phyloP scores from a whole-genome alignment of 192 early-diverging fungal genomes.

The Rhizophagus clarus region DNA sequence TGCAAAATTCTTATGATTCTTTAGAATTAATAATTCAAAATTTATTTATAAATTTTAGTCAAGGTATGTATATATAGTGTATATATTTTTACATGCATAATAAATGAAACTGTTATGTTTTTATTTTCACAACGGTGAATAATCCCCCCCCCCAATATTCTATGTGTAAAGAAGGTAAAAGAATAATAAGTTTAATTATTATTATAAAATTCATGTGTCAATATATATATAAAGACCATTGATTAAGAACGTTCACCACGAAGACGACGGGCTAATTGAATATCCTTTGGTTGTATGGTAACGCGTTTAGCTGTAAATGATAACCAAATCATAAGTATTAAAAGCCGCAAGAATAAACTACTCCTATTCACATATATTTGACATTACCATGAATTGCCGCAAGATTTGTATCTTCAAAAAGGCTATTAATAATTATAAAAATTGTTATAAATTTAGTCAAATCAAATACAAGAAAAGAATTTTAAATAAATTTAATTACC shows the following conservation, averaged over 20 bases:
- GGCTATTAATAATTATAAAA: slow-evolving; percentile 32
- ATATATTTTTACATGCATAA: background rate
- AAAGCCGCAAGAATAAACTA: background rate
- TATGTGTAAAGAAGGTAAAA: background rate
- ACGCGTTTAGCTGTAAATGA: slow-evolving; percentile 84
- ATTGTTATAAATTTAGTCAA: background rate
- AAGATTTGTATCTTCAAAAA: slow-evolving; percentile 98
- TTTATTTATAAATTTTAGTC: too few species aligned
- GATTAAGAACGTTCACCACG: slow-evolving; percentile 84
- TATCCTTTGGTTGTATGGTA: slow-evolving; percentile 99
- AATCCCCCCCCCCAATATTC: background rate
- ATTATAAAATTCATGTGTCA: too few species aligned
- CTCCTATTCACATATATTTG: slow-evolving; percentile 53
- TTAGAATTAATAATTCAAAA: too few species aligned
- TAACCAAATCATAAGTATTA: background rate
- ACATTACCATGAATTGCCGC: slow-evolving; percentile 98
- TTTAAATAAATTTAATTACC: background rate
- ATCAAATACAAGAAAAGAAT: background rate
- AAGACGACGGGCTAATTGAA: slow-evolving; percentile 96
- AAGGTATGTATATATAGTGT: too few species aligned
- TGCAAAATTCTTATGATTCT: too few species aligned
- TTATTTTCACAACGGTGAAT: background rate
- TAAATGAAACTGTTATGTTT: background rate
- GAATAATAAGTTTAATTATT: background rate
- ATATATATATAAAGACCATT: too few species aligned